Evolutionary conservation across 2,329 filamentous ascomycete species (phyloP).

Genomic region (Aspergillus latus): DNA sequence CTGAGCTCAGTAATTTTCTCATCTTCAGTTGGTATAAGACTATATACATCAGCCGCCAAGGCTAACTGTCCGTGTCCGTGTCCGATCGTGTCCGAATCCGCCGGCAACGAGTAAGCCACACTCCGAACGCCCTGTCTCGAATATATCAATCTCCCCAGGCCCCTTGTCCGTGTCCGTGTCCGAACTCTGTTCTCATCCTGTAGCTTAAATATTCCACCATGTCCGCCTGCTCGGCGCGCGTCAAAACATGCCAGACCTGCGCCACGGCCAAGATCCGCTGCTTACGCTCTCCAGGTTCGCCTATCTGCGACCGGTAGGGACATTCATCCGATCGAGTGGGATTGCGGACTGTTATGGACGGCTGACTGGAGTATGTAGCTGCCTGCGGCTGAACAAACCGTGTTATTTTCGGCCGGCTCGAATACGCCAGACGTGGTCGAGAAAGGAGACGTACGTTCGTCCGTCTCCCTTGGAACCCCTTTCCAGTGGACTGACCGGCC

Average conservation of each 20-base stretch:
- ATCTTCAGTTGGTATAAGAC: background rate
- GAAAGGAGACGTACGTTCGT: slow-evolving; percentile 7
- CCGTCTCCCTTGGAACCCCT: background rate
- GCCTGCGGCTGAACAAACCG: slow-evolving; percentile 15
- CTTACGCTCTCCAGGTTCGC: slow-evolving; percentile 6
- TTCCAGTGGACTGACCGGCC: background rate
- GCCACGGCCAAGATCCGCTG: slow-evolving; percentile 18
- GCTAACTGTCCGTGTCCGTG: background rate
- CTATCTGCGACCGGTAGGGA: slow-evolving; percentile 15
- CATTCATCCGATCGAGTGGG: background rate
- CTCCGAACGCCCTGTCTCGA: background rate
- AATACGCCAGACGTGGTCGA: slow-evolving; percentile 12
- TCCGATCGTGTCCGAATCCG: background rate
- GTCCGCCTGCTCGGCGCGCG: slow-evolving; percentile 1
- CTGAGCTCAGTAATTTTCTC: background rate
- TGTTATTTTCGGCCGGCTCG: slow-evolving; percentile 19
- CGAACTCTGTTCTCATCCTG: background rate
- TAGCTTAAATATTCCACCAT: background rate
- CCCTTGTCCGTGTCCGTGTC: slow-evolving; percentile 7
- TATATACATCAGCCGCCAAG: background rate
- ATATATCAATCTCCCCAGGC: background rate
- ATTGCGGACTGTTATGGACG: background rate
- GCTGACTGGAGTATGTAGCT: slow-evolving; percentile 1
- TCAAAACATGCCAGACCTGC: slow-evolving; percentile 19
- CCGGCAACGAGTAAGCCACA: background rate